Evolutionary conservation across 2,329 filamentous ascomycete species (phyloP).

Genomic region (Fusarium devonianum): DNA sequence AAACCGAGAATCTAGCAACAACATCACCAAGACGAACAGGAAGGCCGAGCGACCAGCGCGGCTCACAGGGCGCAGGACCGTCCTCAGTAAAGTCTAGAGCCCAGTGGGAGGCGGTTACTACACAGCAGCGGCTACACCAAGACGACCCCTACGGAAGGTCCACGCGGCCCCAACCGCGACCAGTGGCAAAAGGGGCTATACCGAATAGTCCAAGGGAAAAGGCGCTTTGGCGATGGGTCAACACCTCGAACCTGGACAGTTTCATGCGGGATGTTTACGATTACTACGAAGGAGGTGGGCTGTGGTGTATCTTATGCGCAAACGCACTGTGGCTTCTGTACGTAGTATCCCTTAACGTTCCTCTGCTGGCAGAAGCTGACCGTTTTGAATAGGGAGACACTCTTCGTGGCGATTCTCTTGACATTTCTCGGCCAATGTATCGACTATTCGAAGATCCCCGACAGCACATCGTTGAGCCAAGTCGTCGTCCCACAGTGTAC

Average conservation of each 20-base stretch:
- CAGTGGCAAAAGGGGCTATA: conserved; percentile 41
- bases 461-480: conserved; percentile 63
- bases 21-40: conserved; percentile 28
- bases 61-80: conserved; percentile 45
- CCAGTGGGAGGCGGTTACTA: conserved; percentile 63
- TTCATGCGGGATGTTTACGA: conserved; percentile 87
- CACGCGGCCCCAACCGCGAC: conserved; percentile 36
- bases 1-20: conserved; percentile 31
- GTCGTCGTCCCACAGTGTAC: conserved; percentile 78
- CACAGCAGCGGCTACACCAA: conserved; percentile 59
- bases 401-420: conserved; percentile 82
- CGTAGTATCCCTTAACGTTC: conserved; percentile 43
- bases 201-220: conserved; percentile 64
- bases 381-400: conserved; percentile 66
- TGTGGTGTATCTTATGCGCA: conserved; percentile 83
- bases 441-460: conserved; percentile 77
- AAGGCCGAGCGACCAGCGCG: conserved; percentile 14
- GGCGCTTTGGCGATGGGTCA: conserved; percentile 92
- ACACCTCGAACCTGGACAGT: conserved; percentile 86
- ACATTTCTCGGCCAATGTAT: conserved; percentile 88
- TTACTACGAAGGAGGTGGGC: conserved; percentile 83
- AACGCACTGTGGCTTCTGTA: conserved; percentile 76
- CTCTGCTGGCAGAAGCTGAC: background rate
- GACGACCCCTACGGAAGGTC: conserved; percentile 43
- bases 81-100: conserved; percentile 54